phyloP scores from a whole-genome alignment of 176 grass and related monocot genomes.

The Oryza australiensis region DNA sequence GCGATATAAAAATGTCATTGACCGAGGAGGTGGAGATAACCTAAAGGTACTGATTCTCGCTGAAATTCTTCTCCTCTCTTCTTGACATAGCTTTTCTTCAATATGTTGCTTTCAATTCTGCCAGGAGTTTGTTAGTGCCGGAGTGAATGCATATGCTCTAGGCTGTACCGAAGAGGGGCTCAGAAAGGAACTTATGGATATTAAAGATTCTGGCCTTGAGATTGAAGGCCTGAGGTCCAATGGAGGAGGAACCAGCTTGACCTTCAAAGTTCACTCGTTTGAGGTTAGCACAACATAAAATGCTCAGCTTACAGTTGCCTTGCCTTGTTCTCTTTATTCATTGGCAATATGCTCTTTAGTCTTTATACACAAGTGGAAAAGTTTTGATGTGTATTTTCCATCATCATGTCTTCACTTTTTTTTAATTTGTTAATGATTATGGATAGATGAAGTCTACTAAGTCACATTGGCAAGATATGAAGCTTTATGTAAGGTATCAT shows the following conservation, averaged over 20 bases:
- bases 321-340: neutral
- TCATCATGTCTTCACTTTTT: constrained; percentile 5
- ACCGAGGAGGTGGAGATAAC: constrained; percentile 85
- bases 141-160: constrained; percentile 87
- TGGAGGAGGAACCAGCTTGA: constrained; percentile 62
- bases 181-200: constrained; percentile 80
- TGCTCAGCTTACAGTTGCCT: neutral
- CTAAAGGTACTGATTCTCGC: constrained; percentile 55
- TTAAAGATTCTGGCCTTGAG: constrained; percentile 71
- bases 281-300: constrained; percentile 50
- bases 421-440: constrained; percentile 6
- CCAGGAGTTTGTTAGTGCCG: constrained; percentile 86
- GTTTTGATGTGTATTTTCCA: constrained; percentile 9
- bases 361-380: neutral
- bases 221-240: constrained; percentile 68
- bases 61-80: constrained; percentile 28
- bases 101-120: constrained; percentile 15
- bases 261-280: constrained; percentile 64
- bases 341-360: constrained; percentile 9
- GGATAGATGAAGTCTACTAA: constrained; percentile 12
- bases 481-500: constrained; percentile 26
- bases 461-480: constrained; percentile 33
- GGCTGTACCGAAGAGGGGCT: constrained; percentile 93
- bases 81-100: neutral
- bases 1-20: constrained; percentile 77